phyloP scores from a whole-genome alignment of 345 rosid species.

The Acer campestre region DNA sequence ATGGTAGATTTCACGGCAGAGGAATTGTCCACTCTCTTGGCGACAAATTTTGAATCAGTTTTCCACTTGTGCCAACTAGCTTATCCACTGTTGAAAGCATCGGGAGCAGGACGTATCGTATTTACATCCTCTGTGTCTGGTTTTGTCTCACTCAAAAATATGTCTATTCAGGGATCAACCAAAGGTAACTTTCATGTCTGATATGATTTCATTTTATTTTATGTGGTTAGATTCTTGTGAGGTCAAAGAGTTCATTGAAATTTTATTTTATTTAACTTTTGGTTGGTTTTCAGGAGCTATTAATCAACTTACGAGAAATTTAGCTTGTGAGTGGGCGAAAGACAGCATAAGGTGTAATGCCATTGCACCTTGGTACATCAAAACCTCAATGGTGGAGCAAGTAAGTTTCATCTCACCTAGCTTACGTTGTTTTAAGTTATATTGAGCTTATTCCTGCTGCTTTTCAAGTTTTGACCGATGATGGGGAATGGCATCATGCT shows the following conservation, averaged over 20 bases:
- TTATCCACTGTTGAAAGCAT: conserved; percentile 60
- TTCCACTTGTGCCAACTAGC: conserved; percentile 76
- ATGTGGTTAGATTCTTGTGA: not conserved
- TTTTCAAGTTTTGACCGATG: not conserved
- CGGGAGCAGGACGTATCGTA: conserved; percentile 62
- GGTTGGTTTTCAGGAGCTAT: conserved; percentile 58
- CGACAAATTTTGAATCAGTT: conserved; percentile 74
- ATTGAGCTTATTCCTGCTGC: not conserved
- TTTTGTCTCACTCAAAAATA: conserved; percentile 65
- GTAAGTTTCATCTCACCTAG: conserved; percentile 37
- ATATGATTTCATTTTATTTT: not conserved
- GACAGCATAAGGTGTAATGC: conserved; percentile 81
- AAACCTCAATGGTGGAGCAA: conserved; percentile 77
- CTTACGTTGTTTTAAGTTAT: not conserved
- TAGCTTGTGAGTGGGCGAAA: conserved; percentile 88
- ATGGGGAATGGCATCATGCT: not conserved
- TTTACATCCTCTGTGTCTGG: conserved; percentile 78
- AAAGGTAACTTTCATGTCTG: conserved; percentile 47
- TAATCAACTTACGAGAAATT: conserved; percentile 66
- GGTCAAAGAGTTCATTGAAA: conserved; percentile 1
- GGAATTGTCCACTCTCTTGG: conserved; percentile 61
- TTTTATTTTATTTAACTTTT: not conserved
- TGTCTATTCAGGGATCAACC: conserved; percentile 73
- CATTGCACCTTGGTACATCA: conserved; percentile 90
- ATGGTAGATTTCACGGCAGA: conserved; percentile 53